phyloP scores from a whole-genome alignment of 768 basidiomycete species.

The Phaeotremella fagi region DNA sequence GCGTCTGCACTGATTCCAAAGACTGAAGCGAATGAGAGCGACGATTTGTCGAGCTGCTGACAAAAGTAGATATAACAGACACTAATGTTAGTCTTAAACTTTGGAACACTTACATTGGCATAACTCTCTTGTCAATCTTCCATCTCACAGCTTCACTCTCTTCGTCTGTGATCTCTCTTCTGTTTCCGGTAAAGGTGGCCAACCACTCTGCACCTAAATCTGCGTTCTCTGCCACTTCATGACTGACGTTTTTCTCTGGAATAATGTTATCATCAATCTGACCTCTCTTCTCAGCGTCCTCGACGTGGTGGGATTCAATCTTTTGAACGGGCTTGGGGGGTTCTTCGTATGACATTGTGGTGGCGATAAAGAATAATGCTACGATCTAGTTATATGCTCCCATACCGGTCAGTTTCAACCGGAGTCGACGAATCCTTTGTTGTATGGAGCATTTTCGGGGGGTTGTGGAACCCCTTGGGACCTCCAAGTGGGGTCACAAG shows the following conservation, averaged over 20 bases:
- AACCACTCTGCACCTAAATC: conserved; percentile 14
- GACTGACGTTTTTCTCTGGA: not conserved
- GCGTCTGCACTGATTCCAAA: conserved; percentile 50
- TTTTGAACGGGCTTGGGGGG: too few species aligned
- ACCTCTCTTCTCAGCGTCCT: too few species aligned
- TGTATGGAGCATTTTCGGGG: too few species aligned
- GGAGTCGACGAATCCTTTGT: too few species aligned
- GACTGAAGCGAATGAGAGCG: conserved; percentile 55
- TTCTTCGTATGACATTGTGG: too few species aligned
- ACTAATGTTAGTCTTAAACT: conserved; percentile 1
- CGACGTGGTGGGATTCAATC: too few species aligned
- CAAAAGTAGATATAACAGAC: conserved; percentile 21
- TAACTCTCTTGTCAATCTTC: conserved; percentile 8
- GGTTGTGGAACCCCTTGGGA: too few species aligned
- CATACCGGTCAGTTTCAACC: too few species aligned
- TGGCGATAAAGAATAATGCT: too few species aligned
- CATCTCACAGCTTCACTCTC: conserved; percentile 1
- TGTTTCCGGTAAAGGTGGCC: conserved; percentile 2
- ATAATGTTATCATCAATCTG: too few species aligned
- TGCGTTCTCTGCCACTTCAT: not conserved
- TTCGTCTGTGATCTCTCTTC: conserved; percentile 13
- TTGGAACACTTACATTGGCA: conserved; percentile 12
- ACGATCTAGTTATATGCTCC: too few species aligned
- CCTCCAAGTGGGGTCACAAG: too few species aligned
- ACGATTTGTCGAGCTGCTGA: conserved; percentile 49